Percentiles rank a stretch among this genome's conserved stretches.
Evolutionary conservation across 2,329 filamentous ascomycete species (phyloP).

Genomic region (Calonectria pseudoturangicola): DNA sequence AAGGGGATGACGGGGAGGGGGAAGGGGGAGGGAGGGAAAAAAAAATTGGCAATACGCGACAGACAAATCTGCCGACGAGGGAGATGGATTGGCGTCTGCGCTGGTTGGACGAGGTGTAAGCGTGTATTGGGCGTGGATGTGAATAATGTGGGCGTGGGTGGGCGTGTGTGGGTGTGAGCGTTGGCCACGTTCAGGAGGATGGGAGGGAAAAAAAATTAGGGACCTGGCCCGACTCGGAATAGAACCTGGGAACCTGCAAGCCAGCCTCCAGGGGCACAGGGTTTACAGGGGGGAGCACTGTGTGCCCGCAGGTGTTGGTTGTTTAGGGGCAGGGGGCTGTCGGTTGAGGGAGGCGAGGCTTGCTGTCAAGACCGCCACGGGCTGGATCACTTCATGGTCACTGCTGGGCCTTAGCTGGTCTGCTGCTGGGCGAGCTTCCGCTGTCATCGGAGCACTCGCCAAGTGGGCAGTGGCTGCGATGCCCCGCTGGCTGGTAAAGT

Average conservation of each 20-base stretch:
- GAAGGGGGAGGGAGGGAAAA: neutral
- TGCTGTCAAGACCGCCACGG: constrained; percentile 50
- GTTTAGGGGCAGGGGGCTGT: constrained; percentile 33
- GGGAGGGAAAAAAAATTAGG: neutral
- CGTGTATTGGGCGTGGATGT: constrained; percentile 28
- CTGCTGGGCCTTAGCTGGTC: constrained; percentile 43
- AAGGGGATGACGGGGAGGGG: constrained; percentile 25
- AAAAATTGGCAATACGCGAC: constrained; percentile 27
- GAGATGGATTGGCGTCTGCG: constrained; percentile 10
- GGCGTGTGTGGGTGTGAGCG: constrained; percentile 21
- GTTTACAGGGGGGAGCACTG: constrained; percentile 18
- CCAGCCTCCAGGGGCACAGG: constrained; percentile 24
- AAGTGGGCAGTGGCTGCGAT: constrained; percentile 43
- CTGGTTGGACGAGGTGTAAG: constrained; percentile 21
- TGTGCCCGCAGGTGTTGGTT: constrained; percentile 18
- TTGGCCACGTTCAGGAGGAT: constrained; percentile 32
- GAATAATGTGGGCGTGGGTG: constrained; percentile 9
- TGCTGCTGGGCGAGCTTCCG: constrained; percentile 30
- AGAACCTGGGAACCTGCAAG: constrained; percentile 25
- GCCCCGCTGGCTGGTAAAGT: constrained; percentile 40
- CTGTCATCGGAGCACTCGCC: constrained; percentile 40
- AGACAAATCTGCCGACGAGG: constrained; percentile 16
- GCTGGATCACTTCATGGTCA: neutral
- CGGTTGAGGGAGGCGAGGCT: constrained; percentile 40
- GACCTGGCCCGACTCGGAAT: constrained; percentile 20